These are phyloP conservation scores for Wallemia mellicola DNA, from an alignment of 1,284 basidiomycete species.

Conservation along the genomic window DNA sequence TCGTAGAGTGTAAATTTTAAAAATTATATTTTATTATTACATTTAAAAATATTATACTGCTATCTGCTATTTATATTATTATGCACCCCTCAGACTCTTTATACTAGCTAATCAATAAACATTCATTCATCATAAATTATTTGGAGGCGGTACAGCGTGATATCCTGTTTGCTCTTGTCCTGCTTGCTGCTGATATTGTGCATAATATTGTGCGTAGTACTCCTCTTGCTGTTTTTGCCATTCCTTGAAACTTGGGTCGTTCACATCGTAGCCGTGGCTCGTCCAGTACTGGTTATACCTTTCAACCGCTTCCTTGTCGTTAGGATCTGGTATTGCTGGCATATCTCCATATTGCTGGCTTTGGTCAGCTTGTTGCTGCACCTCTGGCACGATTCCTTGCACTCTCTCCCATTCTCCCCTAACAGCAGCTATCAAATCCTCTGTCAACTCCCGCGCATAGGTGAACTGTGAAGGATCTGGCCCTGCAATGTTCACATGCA, in stretches of 20 bases:
- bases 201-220: conserved; percentile 41
- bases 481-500: conserved; percentile 64
- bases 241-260: conserved; percentile 24
- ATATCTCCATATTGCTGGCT: conserved; percentile 33
- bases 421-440: conserved; percentile 64
- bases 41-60: not conserved
- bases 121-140: not conserved
- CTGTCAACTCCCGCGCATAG: conserved; percentile 57
- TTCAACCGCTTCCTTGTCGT: conserved; percentile 28
- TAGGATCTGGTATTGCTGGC: conserved; percentile 8
- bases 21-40: too few species aligned
- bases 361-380: conserved; percentile 19
- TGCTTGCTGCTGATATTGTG: conserved; percentile 9
- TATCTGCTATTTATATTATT: not conserved
- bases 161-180: not conserved
- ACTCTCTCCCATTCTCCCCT: conserved; percentile 60
- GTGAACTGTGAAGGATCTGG: conserved; percentile 64
- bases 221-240: conserved; percentile 35
- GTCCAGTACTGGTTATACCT: conserved; percentile 42
- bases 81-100: too few species aligned
- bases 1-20: too few species aligned
- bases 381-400: conserved; percentile 7
- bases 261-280: conserved; percentile 65
- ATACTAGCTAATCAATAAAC: too few species aligned
- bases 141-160: not conserved